These are phyloP conservation scores for Aspergillus haitiensis DNA, from an alignment of 495 filamentous ascomycete genomes.

Conservation along the genomic window DNA sequence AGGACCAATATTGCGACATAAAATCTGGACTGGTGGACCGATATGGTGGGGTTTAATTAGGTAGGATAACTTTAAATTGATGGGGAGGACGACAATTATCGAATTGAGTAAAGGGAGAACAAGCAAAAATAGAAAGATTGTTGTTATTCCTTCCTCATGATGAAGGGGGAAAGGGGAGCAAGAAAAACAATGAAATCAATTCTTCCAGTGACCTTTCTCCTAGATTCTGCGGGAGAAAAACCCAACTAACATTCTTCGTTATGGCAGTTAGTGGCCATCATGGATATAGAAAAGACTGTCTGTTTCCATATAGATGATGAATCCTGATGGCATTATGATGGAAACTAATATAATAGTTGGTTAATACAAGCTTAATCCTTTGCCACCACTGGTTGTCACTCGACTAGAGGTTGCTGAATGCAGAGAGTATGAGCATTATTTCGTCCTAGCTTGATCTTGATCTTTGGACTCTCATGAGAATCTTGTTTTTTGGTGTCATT, in stretches of 20 bases:
- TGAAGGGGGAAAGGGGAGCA: too few species aligned
- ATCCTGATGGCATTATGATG: not conserved
- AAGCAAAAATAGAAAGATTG: not conserved
- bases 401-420: not conserved
- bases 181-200: too few species aligned
- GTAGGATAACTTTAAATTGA: conserved; percentile 21
- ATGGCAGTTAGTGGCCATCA: not conserved
- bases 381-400: conserved; percentile 6
- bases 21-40: conserved; percentile 5
- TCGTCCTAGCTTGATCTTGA: not conserved
- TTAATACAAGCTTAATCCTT: conserved; percentile 17
- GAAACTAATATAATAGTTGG: not conserved
- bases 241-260: conserved; percentile 1
- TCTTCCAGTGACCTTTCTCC: too few species aligned
- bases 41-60: conserved; percentile 15
- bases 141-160: not conserved
- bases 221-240: not conserved
- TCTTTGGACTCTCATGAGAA: not conserved
- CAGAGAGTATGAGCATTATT: not conserved
- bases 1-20: conserved; percentile 15
- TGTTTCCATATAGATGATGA: not conserved
- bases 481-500: conserved; percentile 10
- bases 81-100: conserved; percentile 5
- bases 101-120: not conserved
- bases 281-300: too few species aligned